Evolutionary conservation across 2,329 filamentous ascomycete genomes (phyloP).

Genomic region (Gremmenia infestans): DNA sequence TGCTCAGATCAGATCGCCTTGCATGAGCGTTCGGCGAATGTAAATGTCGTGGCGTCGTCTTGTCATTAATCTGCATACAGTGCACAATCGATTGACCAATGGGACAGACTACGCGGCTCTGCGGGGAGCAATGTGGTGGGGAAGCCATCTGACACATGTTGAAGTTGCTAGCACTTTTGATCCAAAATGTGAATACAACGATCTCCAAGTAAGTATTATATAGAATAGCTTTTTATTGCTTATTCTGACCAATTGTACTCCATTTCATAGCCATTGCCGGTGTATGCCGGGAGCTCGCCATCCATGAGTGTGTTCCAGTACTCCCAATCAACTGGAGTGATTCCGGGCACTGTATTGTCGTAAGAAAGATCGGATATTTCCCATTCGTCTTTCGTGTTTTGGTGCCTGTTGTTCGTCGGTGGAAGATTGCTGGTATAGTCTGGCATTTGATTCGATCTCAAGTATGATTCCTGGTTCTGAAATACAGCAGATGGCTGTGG

Average conservation of each 20-base stretch:
- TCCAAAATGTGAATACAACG: neutral
- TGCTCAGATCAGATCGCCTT: conserved; percentile 9
- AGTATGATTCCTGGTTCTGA: neutral
- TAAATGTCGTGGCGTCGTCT: neutral
- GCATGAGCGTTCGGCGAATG: conserved; percentile 5
- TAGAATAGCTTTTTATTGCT: neutral
- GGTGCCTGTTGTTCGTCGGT: neutral
- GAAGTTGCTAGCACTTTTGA: too few relatives aligned
- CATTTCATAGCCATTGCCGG: conserved; percentile 1
- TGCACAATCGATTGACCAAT: conserved; percentile 2
- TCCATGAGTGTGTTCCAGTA: conserved; percentile 31
- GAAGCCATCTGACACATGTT: neutral
- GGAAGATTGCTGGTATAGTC: neutral
- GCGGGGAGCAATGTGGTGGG: neutral
- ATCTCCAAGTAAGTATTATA: neutral
- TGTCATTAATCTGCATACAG: conserved; percentile 1
- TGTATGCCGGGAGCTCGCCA: conserved; percentile 23
- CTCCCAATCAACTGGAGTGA: conserved; percentile 27
- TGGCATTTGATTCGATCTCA: neutral
- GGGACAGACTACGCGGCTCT: neutral
- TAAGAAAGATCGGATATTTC: conserved; percentile 9
- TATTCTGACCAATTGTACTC: neutral
- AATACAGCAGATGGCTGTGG: neutral
- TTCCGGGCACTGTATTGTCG: conserved; percentile 21
- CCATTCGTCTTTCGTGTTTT: conserved; percentile 4